Conservation (phyloP, 495 filamentous ascomycete genomes). For the Aspergillus cristatus region DNA sequence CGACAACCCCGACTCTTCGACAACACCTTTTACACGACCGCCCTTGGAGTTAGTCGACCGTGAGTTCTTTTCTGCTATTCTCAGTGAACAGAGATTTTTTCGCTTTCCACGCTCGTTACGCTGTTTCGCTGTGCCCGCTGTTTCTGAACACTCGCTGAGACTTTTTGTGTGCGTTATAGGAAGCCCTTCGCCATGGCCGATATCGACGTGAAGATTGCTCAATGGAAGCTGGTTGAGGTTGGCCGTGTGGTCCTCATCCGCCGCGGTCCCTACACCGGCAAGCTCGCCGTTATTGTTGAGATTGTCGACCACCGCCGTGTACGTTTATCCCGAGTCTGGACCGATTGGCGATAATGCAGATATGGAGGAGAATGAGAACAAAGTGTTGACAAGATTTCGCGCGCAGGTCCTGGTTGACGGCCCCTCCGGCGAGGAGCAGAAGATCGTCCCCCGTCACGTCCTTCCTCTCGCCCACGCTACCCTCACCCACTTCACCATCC, state of each 20-base stretch:
- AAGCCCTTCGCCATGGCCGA: constrained; percentile 50
- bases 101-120: too few relatives aligned
- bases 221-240: constrained; percentile 91
- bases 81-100: background rate
- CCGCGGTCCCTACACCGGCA: constrained; percentile 66
- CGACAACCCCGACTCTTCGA: constrained; percentile 39
- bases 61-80: constrained; percentile 23
- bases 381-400: constrained; percentile 28
- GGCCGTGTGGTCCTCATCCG: constrained; percentile 88
- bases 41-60: constrained; percentile 38
- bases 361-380: constrained; percentile 7
- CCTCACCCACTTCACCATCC: constrained; percentile 83
- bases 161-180: constrained; percentile 8
- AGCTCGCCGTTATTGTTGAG: constrained; percentile 90
- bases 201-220: constrained; percentile 63
- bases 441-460: constrained; percentile 74
- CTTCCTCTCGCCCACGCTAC: constrained; percentile 70
- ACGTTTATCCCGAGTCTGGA: constrained; percentile 39
- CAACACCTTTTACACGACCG: constrained; percentile 35
- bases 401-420: constrained; percentile 88
- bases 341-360: constrained; percentile 1
- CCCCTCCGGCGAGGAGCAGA: constrained; percentile 64
- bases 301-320: constrained; percentile 99
- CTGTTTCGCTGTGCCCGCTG: too few relatives aligned
- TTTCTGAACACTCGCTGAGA: constrained; percentile 15